These are phyloP conservation scores for Chimonanthus praecox DNA, from an alignment of 164 flowering plant genomes.

Conservation along the genomic window DNA sequence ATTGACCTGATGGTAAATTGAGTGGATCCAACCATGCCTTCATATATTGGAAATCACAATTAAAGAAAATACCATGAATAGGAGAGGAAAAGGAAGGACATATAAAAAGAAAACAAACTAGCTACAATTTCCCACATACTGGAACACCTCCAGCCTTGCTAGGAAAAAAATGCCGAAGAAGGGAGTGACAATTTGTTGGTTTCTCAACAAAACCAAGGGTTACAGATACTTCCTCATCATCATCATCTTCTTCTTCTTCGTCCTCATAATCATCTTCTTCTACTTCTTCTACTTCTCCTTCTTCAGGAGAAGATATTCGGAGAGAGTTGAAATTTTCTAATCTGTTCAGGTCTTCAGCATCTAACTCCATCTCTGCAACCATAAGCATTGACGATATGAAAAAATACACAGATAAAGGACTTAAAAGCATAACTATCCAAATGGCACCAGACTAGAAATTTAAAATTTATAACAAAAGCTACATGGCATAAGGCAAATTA, in stretches of 20 bases:
- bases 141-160: conserved; percentile 94
- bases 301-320: background rate
- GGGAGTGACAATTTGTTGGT: conserved; percentile 44
- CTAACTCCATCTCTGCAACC: background rate
- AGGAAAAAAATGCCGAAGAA: conserved; percentile 70
- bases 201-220: conserved; percentile 19
- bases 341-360: conserved; percentile 15
- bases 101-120: conserved; percentile 4
- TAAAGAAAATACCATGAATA: background rate
- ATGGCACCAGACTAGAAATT: too few relatives aligned
- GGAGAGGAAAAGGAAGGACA: background rate
- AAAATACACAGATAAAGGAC: too few relatives aligned
- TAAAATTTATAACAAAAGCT: too few relatives aligned
- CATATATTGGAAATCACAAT: conserved; percentile 2
- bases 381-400: background rate
- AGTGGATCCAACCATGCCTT: conserved; percentile 94
- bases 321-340: conserved; percentile 10
- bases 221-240: background rate
- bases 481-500: too few relatives aligned
- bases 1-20: conserved; percentile 57
- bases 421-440: too few relatives aligned
- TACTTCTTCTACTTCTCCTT: conserved; percentile 19
- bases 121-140: conserved; percentile 26
- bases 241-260: conserved; percentile 19
- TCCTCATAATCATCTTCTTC: conserved; percentile 37